Evolutionary conservation across 345 rosid species (phyloP).

Genomic region (Trapa bicornis): DNA sequence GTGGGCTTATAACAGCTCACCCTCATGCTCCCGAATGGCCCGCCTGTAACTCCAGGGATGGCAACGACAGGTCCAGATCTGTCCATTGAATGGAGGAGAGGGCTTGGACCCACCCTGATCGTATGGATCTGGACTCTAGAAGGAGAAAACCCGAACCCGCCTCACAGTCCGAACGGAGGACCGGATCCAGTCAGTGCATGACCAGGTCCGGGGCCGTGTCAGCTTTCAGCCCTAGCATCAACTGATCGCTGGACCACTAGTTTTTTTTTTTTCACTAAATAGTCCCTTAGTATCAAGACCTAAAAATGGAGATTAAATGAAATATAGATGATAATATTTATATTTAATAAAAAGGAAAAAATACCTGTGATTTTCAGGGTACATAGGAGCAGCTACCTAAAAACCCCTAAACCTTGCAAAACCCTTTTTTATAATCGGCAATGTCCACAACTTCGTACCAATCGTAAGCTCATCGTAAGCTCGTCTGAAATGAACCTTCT

Average conservation of each 20-base stretch:
- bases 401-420: background rate
- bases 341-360: no score
- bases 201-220: constrained; percentile 5
- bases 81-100: no score
- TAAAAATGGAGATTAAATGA: background rate
- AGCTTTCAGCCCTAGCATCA: constrained; percentile 31
- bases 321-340: background rate
- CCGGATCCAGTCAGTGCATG: no score
- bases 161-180: no score
- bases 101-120: no score
- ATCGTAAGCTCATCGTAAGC: background rate
- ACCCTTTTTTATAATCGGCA: background rate
- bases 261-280: no score
- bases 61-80: no score
- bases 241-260: constrained; percentile 4
- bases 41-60: constrained; percentile 21
- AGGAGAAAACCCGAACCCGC: no score
- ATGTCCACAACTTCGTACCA: background rate
- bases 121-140: no score
- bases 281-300: no score
- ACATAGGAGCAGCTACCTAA: background rate
- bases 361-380: background rate
- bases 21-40: constrained; percentile 30
- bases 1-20: constrained; percentile 8
- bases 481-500: background rate